phyloP scores from a whole-genome alignment of 2,329 filamentous ascomycete genomes.

The Nannizziopsis arthrosporioides region DNA sequence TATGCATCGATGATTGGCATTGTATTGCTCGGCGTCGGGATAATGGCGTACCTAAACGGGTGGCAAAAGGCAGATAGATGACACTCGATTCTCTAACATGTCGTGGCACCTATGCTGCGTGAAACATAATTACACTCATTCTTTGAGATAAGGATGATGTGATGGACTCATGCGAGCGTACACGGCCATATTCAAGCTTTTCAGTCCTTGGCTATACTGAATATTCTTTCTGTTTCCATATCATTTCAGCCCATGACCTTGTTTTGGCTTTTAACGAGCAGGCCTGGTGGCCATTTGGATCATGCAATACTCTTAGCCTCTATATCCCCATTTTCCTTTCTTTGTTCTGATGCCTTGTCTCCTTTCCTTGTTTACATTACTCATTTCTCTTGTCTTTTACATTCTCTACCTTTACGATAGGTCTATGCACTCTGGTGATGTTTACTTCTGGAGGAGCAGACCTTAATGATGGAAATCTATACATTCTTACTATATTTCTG shows the following conservation, averaged over 20 bases:
- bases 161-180: conserved; percentile 3
- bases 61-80: conserved; percentile 51
- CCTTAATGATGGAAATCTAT: conserved; percentile 13
- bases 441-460: conserved; percentile 5
- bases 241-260: conserved; percentile 1
- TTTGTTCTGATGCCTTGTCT: conserved; percentile 1
- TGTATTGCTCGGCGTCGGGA: conserved; percentile 65
- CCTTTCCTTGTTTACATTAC: neutral
- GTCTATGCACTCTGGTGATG: conserved; percentile 4
- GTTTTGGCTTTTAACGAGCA: conserved; percentile 11
- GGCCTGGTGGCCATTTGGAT: conserved; percentile 13
- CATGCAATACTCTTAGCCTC: conserved; percentile 9
- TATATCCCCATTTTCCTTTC: neutral
- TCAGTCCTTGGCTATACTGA: conserved; percentile 11
- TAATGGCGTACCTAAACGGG: conserved; percentile 79
- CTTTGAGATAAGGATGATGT: conserved; percentile 14
- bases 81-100: conserved; percentile 20
- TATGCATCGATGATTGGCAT: conserved; percentile 76
- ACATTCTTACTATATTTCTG: no score
- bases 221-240: conserved; percentile 1
- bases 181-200: neutral
- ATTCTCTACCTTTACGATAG: conserved; percentile 1
- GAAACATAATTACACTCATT: conserved; percentile 1
- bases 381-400: neutral
- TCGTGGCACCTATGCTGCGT: neutral